Conservation (phyloP, 805 yeast species). For the Yarrowia divulgata region DNA sequence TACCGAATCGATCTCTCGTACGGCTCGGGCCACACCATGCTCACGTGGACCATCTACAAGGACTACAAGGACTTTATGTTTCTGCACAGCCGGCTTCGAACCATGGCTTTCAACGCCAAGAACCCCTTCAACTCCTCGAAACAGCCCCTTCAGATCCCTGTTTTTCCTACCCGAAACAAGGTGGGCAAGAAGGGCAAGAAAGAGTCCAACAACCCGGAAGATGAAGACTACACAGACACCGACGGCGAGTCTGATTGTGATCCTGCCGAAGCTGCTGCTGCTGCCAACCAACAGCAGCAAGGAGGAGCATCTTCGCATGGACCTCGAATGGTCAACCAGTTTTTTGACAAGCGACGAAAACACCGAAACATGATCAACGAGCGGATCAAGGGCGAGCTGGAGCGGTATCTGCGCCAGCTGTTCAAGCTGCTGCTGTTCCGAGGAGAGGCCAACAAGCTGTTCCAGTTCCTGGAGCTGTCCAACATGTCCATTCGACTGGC, state of each 20-base stretch:
- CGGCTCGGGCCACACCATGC: conserved; percentile 80
- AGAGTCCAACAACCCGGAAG: not conserved
- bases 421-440: conserved; percentile 66
- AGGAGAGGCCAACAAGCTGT: conserved; percentile 81
- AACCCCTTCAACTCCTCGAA: conserved; percentile 45
- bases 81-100: conserved; percentile 72
- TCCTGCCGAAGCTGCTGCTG: not conserved
- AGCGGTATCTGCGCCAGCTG: conserved; percentile 70
- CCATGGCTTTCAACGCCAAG: conserved; percentile 56
- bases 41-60: conserved; percentile 81
- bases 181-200: conserved; percentile 26
- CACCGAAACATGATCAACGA: conserved; percentile 31
- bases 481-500: conserved; percentile 84
- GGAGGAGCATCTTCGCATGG: conserved; percentile 18
- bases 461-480: conserved; percentile 88
- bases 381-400: conserved; percentile 53
- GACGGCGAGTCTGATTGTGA: conserved; percentile 17
- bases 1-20: conserved; percentile 82
- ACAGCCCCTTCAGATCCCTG: conserved; percentile 51
- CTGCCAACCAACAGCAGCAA: not conserved
- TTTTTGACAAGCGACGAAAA: conserved; percentile 34
- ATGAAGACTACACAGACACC: conserved; percentile 29
- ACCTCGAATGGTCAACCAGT: conserved; percentile 14
- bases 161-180: conserved; percentile 54
- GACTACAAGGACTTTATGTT: conserved; percentile 74